Evolutionary conservation across 805 yeast genomes (phyloP).

Genomic region (Lipomyces orientalis): DNA sequence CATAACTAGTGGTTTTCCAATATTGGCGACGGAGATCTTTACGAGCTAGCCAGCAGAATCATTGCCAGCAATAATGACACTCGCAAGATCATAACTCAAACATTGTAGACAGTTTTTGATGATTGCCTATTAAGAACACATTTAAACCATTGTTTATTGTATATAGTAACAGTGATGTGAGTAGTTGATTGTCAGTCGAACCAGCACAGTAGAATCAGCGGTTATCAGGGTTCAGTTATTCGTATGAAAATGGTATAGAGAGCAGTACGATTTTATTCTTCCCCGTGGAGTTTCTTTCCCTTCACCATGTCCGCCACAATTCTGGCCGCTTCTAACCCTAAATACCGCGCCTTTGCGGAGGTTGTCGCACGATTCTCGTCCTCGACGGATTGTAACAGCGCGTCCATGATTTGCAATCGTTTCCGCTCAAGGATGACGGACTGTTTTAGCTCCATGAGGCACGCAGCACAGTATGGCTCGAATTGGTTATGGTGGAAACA

Average conservation of each 20-base stretch:
- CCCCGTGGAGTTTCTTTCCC: neutral
- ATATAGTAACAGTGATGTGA: neutral
- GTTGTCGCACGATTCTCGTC: neutral
- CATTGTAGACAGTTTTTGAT: neutral
- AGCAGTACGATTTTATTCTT: neutral
- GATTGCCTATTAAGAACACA: neutral
- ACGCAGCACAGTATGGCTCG: neutral
- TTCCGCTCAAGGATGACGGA: conserved; percentile 1
- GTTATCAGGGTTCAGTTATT: neutral
- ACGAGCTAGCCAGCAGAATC: no score
- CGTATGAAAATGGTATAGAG: neutral
- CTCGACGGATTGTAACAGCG: conserved; percentile 2
- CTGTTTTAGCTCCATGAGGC: conserved; percentile 1
- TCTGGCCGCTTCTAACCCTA: neutral
- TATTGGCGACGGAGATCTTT: no score
- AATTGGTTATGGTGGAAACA: neutral
- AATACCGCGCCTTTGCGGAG: conserved; percentile 2
- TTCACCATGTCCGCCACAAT: neutral
- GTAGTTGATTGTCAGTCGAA: neutral
- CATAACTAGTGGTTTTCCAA: no score
- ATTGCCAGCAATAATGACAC: no score
- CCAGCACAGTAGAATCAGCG: neutral
- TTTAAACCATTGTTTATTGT: neutral
- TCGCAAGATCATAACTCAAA: no score
- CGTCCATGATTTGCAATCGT: conserved; percentile 1